phyloP scores from a whole-genome alignment of 73 alveolate genomes.

The Uronychia setigera region DNA sequence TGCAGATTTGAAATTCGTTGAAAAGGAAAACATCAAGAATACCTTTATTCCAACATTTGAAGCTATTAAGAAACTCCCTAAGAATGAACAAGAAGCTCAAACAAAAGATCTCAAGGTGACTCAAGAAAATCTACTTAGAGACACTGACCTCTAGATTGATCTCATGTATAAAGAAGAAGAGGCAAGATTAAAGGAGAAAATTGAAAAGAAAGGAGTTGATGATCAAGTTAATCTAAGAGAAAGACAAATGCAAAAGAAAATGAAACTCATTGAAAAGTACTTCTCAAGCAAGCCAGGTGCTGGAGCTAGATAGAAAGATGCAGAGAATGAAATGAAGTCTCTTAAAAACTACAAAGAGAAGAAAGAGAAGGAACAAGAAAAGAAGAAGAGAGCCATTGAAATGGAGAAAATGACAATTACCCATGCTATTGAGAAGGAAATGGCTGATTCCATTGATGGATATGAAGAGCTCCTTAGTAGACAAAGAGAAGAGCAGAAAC shows the following conservation, averaged over 20 bases:
- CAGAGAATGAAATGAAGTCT: slow-evolving; percentile 9
- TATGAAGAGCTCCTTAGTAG: slow-evolving; percentile 56
- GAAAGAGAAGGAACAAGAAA: slow-evolving; percentile 32
- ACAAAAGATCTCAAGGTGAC: slow-evolving; percentile 26
- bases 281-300: not conserved
- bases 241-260: not conserved
- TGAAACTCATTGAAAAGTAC: not conserved
- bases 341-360: slow-evolving; percentile 25
- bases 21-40: slow-evolving; percentile 34
- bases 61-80: slow-evolving; percentile 14
- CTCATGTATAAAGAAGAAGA: slow-evolving; percentile 55
- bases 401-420: slow-evolving; percentile 25
- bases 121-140: slow-evolving; percentile 57
- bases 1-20: slow-evolving; percentile 44
- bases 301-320: slow-evolving; percentile 15
- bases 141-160: slow-evolving; percentile 42
- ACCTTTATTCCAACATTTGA: not conserved
- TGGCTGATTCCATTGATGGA: slow-evolving; percentile 21
- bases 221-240: slow-evolving; percentile 34
- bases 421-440: slow-evolving; percentile 34
- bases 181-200: slow-evolving; percentile 21
- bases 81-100: not conserved
- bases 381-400: slow-evolving; percentile 28
- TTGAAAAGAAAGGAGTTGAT: slow-evolving; percentile 41
- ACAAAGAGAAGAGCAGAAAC: slow-evolving; percentile 41